These are phyloP conservation scores for Picochlorum sp. DNA, from an alignment of 139 green algal species.

Conservation along the genomic window DNA sequence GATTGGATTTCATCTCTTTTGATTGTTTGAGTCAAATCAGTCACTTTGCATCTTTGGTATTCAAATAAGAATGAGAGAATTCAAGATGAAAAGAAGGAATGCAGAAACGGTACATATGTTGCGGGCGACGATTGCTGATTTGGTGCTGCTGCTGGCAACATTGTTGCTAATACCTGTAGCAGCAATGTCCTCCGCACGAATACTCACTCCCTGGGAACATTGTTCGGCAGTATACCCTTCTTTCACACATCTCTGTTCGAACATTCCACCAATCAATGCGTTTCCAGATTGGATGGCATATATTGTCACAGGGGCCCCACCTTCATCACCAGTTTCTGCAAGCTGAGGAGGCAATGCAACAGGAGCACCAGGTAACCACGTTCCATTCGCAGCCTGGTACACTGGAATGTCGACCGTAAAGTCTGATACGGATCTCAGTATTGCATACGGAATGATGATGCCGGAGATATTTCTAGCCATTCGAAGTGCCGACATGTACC, in stretches of 20 bases:
- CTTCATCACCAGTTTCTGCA: background rate
- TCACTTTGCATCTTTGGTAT: too few relatives aligned
- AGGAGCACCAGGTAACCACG: background rate
- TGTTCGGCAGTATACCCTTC: too few relatives aligned
- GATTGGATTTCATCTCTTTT: too few relatives aligned
- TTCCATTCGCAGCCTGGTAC: background rate
- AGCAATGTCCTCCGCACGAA: too few relatives aligned
- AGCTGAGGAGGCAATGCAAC: background rate
- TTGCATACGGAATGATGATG: background rate
- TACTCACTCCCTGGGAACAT: too few relatives aligned
- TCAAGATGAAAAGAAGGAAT: too few relatives aligned
- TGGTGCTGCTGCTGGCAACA: too few relatives aligned
- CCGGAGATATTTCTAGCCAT: slow-evolving; percentile 1
- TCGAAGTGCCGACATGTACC: background rate
- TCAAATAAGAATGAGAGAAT: too few relatives aligned
- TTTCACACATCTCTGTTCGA: background rate
- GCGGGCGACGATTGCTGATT: too few relatives aligned
- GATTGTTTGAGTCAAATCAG: too few relatives aligned
- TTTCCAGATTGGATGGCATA: background rate
- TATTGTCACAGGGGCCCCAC: background rate
- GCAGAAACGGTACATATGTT: too few relatives aligned
- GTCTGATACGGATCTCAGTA: background rate
- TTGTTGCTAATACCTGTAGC: too few relatives aligned
- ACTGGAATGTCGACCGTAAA: background rate
- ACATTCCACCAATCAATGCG: background rate